Evolutionary conservation across 2,329 filamentous ascomycete species (phyloP).

Genomic region (Paramyrothecium roridum): DNA sequence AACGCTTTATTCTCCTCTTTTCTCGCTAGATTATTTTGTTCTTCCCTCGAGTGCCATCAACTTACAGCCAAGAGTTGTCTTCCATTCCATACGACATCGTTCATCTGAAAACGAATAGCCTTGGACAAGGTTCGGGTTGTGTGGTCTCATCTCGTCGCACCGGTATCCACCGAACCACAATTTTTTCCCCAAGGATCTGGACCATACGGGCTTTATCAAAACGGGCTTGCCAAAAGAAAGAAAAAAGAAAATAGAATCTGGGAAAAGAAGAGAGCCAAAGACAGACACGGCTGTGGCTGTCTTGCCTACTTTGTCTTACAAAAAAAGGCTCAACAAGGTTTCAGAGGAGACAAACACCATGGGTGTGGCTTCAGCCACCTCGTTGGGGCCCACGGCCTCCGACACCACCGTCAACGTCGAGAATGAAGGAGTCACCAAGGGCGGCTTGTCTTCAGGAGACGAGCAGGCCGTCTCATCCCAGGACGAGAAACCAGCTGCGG

Average conservation of each 20-base stretch:
- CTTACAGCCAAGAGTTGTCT: no score
- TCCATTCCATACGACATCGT: no score
- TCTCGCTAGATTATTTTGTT: no score
- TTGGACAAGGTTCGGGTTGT: not conserved
- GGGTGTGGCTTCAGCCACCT: not conserved
- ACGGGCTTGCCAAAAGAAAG: not conserved
- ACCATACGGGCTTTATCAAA: no score
- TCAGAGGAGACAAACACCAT: not conserved
- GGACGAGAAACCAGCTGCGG: not conserved
- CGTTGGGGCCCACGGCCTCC: not conserved
- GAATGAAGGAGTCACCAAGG: not conserved
- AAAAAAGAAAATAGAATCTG: not conserved
- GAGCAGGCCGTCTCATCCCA: not conserved
- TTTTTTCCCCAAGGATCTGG: no score
- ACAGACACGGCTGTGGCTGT: not conserved
- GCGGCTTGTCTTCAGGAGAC: not conserved
- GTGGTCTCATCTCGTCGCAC: not conserved
- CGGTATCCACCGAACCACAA: not conserved
- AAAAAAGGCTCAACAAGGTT: not conserved
- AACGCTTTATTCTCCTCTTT: no score
- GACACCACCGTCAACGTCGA: not conserved
- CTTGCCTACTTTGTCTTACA: no score
- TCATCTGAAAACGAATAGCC: no score
- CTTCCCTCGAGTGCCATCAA: no score
- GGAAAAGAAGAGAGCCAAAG: not conserved